Percentiles rank a stretch among this genome's conserved stretches.
These are phyloP conservation scores for Pinus albicaulis DNA, from an alignment of 75 land plant genomes.

Conservation along the genomic window DNA sequence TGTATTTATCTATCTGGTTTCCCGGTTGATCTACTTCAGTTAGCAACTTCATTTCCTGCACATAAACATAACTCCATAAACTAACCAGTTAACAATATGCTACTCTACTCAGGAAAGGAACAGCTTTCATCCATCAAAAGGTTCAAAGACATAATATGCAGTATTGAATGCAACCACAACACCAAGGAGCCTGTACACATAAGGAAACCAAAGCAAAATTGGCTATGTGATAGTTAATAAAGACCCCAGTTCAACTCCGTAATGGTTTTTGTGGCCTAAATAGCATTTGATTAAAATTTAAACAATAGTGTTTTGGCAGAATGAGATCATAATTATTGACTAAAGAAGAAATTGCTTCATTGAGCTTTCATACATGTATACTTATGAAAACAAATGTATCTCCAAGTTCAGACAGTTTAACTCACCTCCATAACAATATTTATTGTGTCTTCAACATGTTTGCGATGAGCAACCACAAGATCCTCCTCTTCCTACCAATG, in stretches of 20 bases:
- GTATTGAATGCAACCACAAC: background rate
- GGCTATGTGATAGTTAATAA: background rate
- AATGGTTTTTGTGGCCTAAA: background rate
- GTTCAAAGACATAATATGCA: background rate
- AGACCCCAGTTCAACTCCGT: background rate
- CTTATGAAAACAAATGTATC: background rate
- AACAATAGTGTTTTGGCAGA: background rate
- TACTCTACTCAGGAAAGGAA: background rate
- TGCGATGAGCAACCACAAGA: constrained; percentile 82
- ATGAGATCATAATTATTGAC: background rate
- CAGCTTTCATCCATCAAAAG: background rate
- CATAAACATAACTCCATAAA: background rate
- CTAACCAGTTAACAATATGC: background rate
- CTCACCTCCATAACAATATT: constrained; percentile 90
- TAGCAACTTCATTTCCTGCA: constrained; percentile 92
- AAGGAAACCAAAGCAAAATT: background rate
- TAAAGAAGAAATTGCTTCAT: background rate
- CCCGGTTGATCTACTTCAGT: constrained; percentile 96
- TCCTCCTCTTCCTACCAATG: constrained; percentile 89
- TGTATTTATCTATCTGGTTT: constrained; percentile 80
- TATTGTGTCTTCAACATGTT: constrained; percentile 90
- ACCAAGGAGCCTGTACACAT: too few relatives aligned
- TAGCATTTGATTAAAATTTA: background rate
- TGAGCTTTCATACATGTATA: background rate
- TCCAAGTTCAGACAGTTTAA: background rate